Evolutionary conservation across 805 yeast genomes (phyloP).

Genomic region (Diddensiella caesifluorescens): DNA sequence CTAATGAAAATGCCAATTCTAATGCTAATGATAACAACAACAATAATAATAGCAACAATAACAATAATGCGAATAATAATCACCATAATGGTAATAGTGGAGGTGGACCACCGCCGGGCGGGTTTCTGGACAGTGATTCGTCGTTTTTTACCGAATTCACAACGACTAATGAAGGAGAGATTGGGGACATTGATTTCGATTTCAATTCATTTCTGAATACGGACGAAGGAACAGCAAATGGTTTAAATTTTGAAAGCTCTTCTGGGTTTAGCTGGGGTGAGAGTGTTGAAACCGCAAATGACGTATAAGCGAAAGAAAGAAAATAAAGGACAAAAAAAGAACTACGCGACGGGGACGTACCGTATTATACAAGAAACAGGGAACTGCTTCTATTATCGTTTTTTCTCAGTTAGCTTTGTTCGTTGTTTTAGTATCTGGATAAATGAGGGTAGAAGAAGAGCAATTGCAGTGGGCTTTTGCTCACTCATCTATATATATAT

Average conservation of each 20-base stretch:
- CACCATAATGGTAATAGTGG: background rate
- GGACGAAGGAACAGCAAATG: constrained; percentile 24
- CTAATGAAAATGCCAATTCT: too few relatives aligned
- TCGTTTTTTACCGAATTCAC: constrained; percentile 30
- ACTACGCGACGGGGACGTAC: too few relatives aligned
- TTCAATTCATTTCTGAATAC: constrained; percentile 42
- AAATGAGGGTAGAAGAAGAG: too few relatives aligned
- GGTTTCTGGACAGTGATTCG: constrained; percentile 35
- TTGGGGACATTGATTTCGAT: constrained; percentile 36
- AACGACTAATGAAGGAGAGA: constrained; percentile 29
- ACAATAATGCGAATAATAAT: constrained; percentile 7
- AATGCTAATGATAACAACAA: constrained; percentile 5
- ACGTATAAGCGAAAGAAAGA: constrained; percentile 3
- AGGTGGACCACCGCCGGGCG: background rate
- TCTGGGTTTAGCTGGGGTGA: constrained; percentile 18
- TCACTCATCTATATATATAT: too few relatives aligned
- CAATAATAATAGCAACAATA: constrained; percentile 6
- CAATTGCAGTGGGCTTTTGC: too few relatives aligned
- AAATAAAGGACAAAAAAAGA: too few relatives aligned
- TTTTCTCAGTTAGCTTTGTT: too few relatives aligned
- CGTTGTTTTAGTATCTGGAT: too few relatives aligned
- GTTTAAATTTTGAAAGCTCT: constrained; percentile 12
- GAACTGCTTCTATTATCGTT: too few relatives aligned
- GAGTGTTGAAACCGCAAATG: constrained; percentile 16
- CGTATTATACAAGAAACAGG: too few relatives aligned